A percentile compares a stretch with the other conserved stretches of the same genome.
These are phyloP conservation scores for Scleroderma bovista DNA, from an alignment of 768 basidiomycete species.

Conservation along the genomic window DNA sequence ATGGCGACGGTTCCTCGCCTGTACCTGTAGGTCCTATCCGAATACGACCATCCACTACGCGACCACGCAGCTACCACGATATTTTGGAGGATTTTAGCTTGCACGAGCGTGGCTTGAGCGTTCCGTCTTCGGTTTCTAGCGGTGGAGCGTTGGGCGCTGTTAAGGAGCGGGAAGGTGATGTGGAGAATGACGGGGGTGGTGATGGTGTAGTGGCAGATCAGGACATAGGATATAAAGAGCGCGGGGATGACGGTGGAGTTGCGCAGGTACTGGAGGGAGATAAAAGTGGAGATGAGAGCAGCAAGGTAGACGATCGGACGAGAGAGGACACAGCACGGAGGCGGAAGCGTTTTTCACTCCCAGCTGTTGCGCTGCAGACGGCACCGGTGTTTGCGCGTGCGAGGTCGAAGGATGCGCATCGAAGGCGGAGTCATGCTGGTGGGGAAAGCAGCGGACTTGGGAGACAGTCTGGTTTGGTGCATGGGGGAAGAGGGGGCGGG, in stretches of 20 bases:
- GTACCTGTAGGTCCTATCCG: slow-evolving; percentile 16
- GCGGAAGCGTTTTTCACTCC: slow-evolving; percentile 68
- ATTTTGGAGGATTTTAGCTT: slow-evolving; percentile 59
- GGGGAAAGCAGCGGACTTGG: slow-evolving; percentile 4
- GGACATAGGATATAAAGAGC: not conserved
- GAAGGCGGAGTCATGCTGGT: not conserved
- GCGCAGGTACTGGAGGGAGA: no score
- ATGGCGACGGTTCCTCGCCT: slow-evolving; percentile 3
- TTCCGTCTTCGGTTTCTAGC: slow-evolving; percentile 27
- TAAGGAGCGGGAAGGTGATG: slow-evolving; percentile 15
- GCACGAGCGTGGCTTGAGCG: slow-evolving; percentile 25
- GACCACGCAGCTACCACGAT: slow-evolving; percentile 62
- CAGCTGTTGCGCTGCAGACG: slow-evolving; percentile 72
- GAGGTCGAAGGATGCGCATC: slow-evolving; percentile 13
- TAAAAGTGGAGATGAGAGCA: not conserved
- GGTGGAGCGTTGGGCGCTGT: slow-evolving; percentile 16
- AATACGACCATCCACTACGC: slow-evolving; percentile 30
- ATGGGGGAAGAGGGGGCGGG: slow-evolving; percentile 15
- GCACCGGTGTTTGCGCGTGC: slow-evolving; percentile 63
- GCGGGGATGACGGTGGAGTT: not conserved
- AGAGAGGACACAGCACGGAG: slow-evolving; percentile 59
- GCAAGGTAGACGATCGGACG: slow-evolving; percentile 12
- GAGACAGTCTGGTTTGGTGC: slow-evolving; percentile 31
- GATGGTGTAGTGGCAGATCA: not conserved
- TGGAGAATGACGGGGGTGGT: not conserved